phyloP scores from a whole-genome alignment of 176 grass and related monocot genomes.

The Zoysia pacifica region DNA sequence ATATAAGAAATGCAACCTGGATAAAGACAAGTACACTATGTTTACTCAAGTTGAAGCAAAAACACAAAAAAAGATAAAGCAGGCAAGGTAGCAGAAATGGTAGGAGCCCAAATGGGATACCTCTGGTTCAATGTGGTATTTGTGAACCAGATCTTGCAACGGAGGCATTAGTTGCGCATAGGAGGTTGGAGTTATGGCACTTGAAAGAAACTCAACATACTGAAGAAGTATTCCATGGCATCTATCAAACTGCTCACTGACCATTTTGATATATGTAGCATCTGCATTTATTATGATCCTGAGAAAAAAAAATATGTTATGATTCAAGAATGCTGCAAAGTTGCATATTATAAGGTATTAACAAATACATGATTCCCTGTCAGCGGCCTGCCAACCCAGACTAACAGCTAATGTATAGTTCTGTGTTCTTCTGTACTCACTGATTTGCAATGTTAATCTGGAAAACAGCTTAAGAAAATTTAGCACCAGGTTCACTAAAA shows the following conservation, averaged over 20 bases:
- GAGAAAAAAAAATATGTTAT: conserved; percentile 38
- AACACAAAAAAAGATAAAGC: not conserved
- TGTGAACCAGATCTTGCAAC: conserved; percentile 83
- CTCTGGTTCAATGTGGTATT: conserved; percentile 96
- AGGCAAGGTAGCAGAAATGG: not conserved
- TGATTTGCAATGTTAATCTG: not conserved
- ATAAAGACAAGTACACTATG: conserved; percentile 39
- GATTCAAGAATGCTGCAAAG: conserved; percentile 26
- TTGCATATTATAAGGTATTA: conserved; percentile 26
- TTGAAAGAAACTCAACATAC: conserved; percentile 95
- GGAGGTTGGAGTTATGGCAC: conserved; percentile 62
- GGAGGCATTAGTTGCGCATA: conserved; percentile 88
- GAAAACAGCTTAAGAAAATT: not conserved
- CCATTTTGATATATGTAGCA: conserved; percentile 99
- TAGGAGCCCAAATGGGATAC: conserved; percentile 48
- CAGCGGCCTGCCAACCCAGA: not conserved
- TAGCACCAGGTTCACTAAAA: not conserved
- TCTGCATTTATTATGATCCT: conserved; percentile 93
- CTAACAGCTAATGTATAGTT: not conserved
- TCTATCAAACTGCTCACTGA: conserved; percentile 98
- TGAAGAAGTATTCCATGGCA: conserved; percentile 95
- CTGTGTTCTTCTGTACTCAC: not conserved
- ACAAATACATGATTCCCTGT: conserved; percentile 1
- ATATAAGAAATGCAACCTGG: conserved; percentile 98
- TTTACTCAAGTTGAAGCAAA: conserved; percentile 22